phyloP scores from a whole-genome alignment of 139 green algal genomes.

The Closterium sp. region DNA sequence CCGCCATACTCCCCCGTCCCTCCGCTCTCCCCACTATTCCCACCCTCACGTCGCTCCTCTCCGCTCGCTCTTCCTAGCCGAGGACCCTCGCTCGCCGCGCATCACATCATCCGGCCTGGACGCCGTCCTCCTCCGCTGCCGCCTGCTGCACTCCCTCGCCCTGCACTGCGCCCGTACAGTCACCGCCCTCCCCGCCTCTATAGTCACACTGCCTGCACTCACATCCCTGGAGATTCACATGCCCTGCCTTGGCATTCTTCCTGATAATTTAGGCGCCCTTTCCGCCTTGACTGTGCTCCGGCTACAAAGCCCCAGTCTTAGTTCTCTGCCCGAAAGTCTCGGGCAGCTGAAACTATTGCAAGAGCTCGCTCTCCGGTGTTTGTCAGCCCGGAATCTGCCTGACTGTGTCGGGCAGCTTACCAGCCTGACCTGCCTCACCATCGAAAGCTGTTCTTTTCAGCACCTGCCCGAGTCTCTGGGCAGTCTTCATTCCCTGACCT shows the following conservation, averaged over 20 bases:
- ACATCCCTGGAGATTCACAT: not conserved
- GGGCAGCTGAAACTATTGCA: too few species aligned
- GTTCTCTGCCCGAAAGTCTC: not conserved
- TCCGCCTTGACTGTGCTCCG: not conserved
- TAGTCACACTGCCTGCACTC: not conserved
- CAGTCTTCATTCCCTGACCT: not conserved
- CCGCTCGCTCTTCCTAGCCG: not conserved
- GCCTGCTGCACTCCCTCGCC: not conserved
- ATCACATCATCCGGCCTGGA: not conserved
- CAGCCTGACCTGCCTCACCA: not conserved
- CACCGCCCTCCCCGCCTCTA: not conserved
- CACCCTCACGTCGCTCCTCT: not conserved
- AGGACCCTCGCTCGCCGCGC: not conserved
- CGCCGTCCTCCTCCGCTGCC: not conserved
- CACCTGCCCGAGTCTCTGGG: not conserved
- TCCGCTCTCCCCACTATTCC: not conserved
- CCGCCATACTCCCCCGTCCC: too few species aligned
- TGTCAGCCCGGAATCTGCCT: too few species aligned
- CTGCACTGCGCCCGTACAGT: not conserved
- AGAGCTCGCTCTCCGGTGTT: too few species aligned
- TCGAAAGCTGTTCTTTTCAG: not conserved
- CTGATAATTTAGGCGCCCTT: not conserved
- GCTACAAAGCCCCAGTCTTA: not conserved
- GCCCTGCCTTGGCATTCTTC: not conserved
- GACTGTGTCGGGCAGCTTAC: not conserved